Base-by-base conservation (phyloP, 495 filamentous ascomycete species). In the Penicillium daleae region DNA sequence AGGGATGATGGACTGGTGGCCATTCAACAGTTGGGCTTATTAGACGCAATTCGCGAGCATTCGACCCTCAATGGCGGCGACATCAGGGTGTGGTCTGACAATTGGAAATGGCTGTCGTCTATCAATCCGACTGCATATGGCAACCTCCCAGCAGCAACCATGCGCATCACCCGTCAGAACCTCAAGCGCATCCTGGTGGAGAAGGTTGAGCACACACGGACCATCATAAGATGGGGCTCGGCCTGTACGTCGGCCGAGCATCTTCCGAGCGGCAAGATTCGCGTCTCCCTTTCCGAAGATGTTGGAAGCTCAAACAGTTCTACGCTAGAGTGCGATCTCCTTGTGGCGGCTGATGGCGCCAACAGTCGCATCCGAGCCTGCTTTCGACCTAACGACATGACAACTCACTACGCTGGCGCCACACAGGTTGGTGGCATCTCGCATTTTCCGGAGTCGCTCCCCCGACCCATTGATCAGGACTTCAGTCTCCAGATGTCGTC, bases 81-180 rank as follows among this genome's bases (percentile, higher is more conserved):
- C 9, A 63, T 63, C 31, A 27, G 48, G 8, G 61, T 63, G 0
- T 63, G 61, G 56, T 46, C 48, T 2, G 56, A 55, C 13, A 48
- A 55, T 33, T 63, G 61, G 61, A 63, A 63, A 22, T 54, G 49
- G 56, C 61, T 63, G 2, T 63, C 61, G 22, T 54, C 56, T 2
- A 63, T 63, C 48, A 63, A 63, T 21, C 61, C 61, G 17, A 55
- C 26, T 6, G 26, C 31, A 17, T 54, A 63, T 33, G 56, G 61
- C 1, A 49, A 40, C 15, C 49, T 63, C 6, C 61, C 61, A 31
- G 61, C 61, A 31, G 61, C 56, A 15, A 63, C 56, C 0, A 59
- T 63, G 61, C 61, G 61, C 15, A 59, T 63, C 29, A 29, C 48
- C 8, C 49, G 61, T 6, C 21, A 48, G 8, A 22, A 63, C 17